Evolutionary conservation across 257 asterid genomes (phyloP), one percentile per base, ranked within the genome.

Genomic region (Agastache rugosa): DNA sequence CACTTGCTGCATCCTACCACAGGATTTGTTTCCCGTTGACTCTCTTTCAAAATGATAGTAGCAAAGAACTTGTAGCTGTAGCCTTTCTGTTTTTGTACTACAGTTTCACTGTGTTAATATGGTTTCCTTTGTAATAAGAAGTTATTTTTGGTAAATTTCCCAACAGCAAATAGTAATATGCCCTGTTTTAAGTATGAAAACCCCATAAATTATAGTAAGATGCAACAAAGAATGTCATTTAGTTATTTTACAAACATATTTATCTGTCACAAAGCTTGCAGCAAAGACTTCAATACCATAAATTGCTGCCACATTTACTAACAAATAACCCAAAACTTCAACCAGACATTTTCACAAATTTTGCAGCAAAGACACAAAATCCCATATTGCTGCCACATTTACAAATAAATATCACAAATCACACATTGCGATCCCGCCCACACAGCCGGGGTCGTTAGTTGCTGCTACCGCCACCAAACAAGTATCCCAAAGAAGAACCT

Each of bases 401-500:
- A 63, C 71, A 63, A 68, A 73, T 61, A 69, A 41, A 44, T 67
- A 31, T 78, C 9, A 41, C 61, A 53, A 72, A 56, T 59, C 71
- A 77, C 74, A 41, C 63, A 35, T 22, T 8, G 27, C 29, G 62
- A 56, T 74, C 59, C 70, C 17, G 58, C 56, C 39, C 20, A 50
- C 22, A 70, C 56, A 47, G 68, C 1, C 39, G 27, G 62, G 64
- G 71, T 6, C 25, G 41, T 81, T 58, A 86, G 59, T 72, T 81
- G 82, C 83, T 79, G 42, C 87, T 79, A 42, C 87, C 84, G 62
- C 86, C 87, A 22, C 91, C 89, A 65, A 88, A 88, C 75, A 88
- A 82, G 83, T 88, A 88, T 61, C 72, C 89, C 83, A 88, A 73
- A 67, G 93, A 88, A 54, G 89, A 86, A 79, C 83, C 91, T 72